phyloP scores from a whole-genome alignment of 2,329 filamentous ascomycete species.

The Ophiostoma sp. region DNA sequence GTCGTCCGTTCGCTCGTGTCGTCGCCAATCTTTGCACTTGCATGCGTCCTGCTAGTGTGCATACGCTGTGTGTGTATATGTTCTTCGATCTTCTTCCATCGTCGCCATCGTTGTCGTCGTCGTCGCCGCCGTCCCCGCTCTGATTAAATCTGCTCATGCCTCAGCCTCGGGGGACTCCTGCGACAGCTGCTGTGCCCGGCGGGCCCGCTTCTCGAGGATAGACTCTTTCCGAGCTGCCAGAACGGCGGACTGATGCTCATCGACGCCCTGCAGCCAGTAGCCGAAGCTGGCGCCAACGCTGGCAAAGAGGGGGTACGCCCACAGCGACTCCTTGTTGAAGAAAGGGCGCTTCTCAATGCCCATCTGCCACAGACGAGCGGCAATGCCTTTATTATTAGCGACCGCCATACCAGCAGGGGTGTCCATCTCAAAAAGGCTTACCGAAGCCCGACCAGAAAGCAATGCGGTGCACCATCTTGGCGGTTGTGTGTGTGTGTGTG shows the following conservation, averaged over 20 bases:
- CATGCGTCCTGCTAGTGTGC: neutral
- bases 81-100: neutral
- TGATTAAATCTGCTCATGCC: neutral
- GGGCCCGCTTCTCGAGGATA: constrained; percentile 82
- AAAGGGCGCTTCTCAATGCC: constrained; percentile 97
- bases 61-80: constrained; percentile 4
- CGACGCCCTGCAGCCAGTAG: constrained; percentile 92
- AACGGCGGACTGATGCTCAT: constrained; percentile 71
- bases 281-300: constrained; percentile 84
- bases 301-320: constrained; percentile 88
- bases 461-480: constrained; percentile 57
- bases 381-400: constrained; percentile 59
- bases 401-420: neutral
- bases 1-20: neutral
- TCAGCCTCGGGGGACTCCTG: constrained; percentile 29
- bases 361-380: constrained; percentile 90
- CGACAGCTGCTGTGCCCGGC: constrained; percentile 64
- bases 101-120: neutral
- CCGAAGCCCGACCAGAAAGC: constrained; percentile 90
- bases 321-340: constrained; percentile 76
- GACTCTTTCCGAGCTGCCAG: constrained; percentile 72
- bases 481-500: neutral
- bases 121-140: neutral
- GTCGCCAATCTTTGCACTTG: neutral
- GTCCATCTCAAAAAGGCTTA: constrained; percentile 43